These are phyloP conservation scores for Xylaria sp. DNA, from an alignment of 2,329 filamentous ascomycete genomes.

Conservation along the genomic window DNA sequence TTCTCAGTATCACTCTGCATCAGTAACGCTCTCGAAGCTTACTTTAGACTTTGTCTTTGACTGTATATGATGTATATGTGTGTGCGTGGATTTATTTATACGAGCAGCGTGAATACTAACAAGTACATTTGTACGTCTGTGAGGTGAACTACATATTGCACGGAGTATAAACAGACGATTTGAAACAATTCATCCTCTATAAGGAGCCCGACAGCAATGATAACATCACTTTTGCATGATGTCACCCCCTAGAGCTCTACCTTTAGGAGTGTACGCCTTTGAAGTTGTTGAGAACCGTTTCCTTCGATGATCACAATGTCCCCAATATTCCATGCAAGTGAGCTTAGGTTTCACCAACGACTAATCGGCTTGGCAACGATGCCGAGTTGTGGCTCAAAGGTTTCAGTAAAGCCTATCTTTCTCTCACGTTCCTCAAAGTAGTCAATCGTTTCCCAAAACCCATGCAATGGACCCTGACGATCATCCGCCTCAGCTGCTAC, in stretches of 20 bases:
- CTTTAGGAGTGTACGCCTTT: neutral
- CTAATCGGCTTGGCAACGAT: neutral
- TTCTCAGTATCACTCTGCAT: neutral
- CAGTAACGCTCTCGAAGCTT: neutral
- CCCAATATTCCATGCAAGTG: neutral
- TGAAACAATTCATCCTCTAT: neutral
- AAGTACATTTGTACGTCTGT: neutral
- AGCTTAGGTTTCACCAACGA: neutral
- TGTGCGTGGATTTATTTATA: neutral
- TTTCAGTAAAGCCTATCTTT: conserved; percentile 12
- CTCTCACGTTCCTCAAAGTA: conserved; percentile 1
- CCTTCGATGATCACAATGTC: neutral
- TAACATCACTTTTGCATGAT: neutral
- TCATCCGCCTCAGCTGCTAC: conserved; percentile 23
- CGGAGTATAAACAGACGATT: no score
- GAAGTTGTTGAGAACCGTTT: neutral
- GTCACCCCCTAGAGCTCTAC: neutral
- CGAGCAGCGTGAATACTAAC: neutral
- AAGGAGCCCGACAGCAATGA: neutral
- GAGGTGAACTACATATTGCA: neutral
- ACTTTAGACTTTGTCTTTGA: no score
- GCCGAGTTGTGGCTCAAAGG: neutral
- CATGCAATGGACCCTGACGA: conserved; percentile 38
- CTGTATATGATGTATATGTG: neutral
- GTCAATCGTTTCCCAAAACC: conserved; percentile 14